Evolutionary conservation across 2,329 filamentous ascomycete species (phyloP).

Genomic region (Hypoxylon sp.): DNA sequence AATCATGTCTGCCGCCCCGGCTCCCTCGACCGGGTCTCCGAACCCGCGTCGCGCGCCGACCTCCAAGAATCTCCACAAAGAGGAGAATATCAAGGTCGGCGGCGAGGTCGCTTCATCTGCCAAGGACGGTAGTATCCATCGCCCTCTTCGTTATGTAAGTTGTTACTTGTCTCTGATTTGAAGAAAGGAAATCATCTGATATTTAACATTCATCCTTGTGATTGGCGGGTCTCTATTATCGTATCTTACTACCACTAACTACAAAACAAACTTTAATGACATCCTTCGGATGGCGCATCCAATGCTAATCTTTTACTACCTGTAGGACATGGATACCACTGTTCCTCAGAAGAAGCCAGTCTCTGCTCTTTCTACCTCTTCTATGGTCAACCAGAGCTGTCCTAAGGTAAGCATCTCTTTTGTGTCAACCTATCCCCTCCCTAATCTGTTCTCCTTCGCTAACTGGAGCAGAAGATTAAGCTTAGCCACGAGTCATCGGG

Average conservation of each 20-base stretch:
- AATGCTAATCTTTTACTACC: conserved; percentile 10
- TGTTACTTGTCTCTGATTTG: conserved; percentile 13
- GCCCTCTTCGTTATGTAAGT: conserved; percentile 47
- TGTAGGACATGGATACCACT: conserved; percentile 38
- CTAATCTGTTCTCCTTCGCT: conserved; percentile 9
- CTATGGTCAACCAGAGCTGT: conserved; percentile 62
- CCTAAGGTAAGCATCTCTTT: conserved; percentile 58
- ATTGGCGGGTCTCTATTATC: conserved; percentile 11
- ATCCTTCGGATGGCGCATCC: background rate
- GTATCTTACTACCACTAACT: conserved; percentile 6
- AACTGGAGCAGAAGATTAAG: conserved; percentile 56
- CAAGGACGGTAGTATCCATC: conserved; percentile 46
- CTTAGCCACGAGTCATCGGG: conserved; percentile 53
- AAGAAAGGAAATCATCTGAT: no score
- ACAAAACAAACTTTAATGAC: background rate
- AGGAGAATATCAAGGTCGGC: conserved; percentile 51
- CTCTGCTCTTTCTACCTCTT: conserved; percentile 60
- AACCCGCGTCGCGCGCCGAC: conserved; percentile 48
- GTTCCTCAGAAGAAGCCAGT: conserved; percentile 54
- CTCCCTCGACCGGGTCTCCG: conserved; percentile 53
- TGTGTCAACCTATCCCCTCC: background rate
- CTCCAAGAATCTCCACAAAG: conserved; percentile 46
- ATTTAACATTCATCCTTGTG: no score
- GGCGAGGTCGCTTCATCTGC: conserved; percentile 48
- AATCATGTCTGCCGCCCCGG: conserved; percentile 51